Conservation (phyloP, 805 yeast species). For the Kazachstania africana region DNA sequence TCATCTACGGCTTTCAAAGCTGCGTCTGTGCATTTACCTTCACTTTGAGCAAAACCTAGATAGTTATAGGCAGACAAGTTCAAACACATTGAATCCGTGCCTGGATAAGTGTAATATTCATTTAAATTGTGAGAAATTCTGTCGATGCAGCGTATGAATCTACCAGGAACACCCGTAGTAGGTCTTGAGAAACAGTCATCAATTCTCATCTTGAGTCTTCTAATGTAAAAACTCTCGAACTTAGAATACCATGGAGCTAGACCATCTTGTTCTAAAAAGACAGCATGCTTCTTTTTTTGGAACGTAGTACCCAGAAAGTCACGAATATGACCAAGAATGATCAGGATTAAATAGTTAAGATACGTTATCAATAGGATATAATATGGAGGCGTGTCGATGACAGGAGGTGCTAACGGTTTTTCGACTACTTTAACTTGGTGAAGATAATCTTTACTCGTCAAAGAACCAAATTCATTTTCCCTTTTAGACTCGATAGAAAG, state of each 20-base stretch:
- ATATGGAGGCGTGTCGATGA: conserved; percentile 79
- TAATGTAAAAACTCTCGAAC: conserved; percentile 84
- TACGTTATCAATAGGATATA: conserved; percentile 71
- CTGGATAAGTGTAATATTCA: conserved; percentile 59
- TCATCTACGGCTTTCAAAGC: conserved; percentile 52
- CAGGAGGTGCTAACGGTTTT: no score
- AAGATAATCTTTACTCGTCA: conserved; percentile 53
- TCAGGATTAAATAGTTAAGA: conserved; percentile 69
- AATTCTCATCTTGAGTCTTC: conserved; percentile 81
- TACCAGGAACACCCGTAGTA: conserved; percentile 95
- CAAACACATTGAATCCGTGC: conserved; percentile 64
- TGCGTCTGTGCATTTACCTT: conserved; percentile 78
- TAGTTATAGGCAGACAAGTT: conserved; percentile 88
- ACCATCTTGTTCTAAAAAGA: conserved; percentile 70
- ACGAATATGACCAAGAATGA: conserved; percentile 79
- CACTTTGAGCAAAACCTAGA: conserved; percentile 92
- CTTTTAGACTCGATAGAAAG: conserved; percentile 29
- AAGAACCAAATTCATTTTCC: conserved; percentile 63
- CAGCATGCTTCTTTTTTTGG: conserved; percentile 50
- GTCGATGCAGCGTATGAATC: conserved; percentile 72
- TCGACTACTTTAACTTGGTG: conserved; percentile 47
- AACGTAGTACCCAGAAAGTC: conserved; percentile 78
- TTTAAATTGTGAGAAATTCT: conserved; percentile 59
- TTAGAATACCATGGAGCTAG: conserved; percentile 93
- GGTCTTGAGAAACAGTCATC: conserved; percentile 95